Base-by-base conservation (phyloP, 768 basidiomycete species). In the Zangia roseola region DNA sequence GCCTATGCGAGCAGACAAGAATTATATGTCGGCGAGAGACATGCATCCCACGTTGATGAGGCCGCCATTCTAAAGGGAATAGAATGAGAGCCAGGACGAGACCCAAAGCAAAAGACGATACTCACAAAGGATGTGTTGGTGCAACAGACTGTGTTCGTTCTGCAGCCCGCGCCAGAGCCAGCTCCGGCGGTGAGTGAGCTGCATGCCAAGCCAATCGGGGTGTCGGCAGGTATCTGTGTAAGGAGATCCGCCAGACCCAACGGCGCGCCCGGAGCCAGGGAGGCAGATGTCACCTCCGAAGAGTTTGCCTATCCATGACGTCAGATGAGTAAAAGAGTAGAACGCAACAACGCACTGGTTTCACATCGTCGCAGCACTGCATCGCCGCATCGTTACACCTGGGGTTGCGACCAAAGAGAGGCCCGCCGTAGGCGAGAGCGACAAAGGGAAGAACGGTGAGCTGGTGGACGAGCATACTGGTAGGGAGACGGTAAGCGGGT, bases 41-140 rank as follows among this genome's bases (percentile, higher is more conserved):
- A 40, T 51, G 35, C 65, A 66, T 43, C 59, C 58, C 40, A 66
- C 23, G 39, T 66, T 66, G 25, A 68, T 36, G 39, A 68, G 23
- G 40, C 65, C 65, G 6, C 43, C 39, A 55, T 68, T 31, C 38
- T 35, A 36, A 17, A 16, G 14, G 19, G 2, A 24, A 14, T 20
- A n/a, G 4, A 28, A 38, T n/a, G 10, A 38, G 21, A 10, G 5
- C 5, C 1, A 5, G 16, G 25, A 24, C 12, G 7, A 24, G 2
- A 20, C 10, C 4, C 8, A 17, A 20, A 10, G 36, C 10, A 16
- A 17, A 19, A 17, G 30, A 47, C 14, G 28, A 16, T 16, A 34
- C 61, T 23, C 23, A 64, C 63, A 45, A 31, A 53, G 8, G 38
- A 31, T 12, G 60, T 48, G 8, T 52, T 36, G 45, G 50, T 53